Base-by-base conservation (phyloP, 768 basidiomycete species). In the Tylopilus cervinicoccineus region DNA sequence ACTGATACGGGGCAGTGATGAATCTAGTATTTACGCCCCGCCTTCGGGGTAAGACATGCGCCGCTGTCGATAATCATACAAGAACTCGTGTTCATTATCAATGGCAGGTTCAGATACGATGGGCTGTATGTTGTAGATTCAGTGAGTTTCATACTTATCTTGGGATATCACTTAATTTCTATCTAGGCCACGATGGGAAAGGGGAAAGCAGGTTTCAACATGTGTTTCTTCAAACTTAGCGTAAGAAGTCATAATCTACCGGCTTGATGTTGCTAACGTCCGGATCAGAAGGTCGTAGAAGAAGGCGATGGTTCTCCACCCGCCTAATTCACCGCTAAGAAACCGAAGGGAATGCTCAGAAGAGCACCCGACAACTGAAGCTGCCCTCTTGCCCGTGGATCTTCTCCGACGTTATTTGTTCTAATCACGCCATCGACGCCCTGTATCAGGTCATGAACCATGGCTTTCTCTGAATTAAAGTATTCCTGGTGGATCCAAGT, bases 91-190 rank as follows among this genome's bases (percentile, higher is more conserved):
- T 20, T 29, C 1, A 10, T 41, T 24, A n/a, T 11, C n/a, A n/a
- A n/a, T n/a, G n/a, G n/a, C 12, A 67, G 68, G 43, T 68, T 53
- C 40, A 62, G 66, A 40, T 68, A 70, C 27, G 66, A 68, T 27
- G 66, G 66, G 4, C 52, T 68, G 13, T 70, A 68, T 34, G 36
- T 60, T 6, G 68, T 68, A 1, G 55, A 63, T n/a, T 51, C 47
- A 3, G 66, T 68, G 10, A 31, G 53, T 58, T 6, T 5, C 12
- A 31, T 36, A 1, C 13, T 45, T 48, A 16, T 6, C 8, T 43
- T 24, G 5, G 2, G 4, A 6, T 14, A 20, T 23, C 12, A 16
- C 11, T 45, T 55, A n/a, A 61, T 37, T 29, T 20, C 20, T 37
- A 16, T 4, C 9, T 11, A 66, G 65, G 55, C 54, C 11, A 17